Conservation (phyloP, 257 asterid species). For the Solanum pimpinellifolium region DNA sequence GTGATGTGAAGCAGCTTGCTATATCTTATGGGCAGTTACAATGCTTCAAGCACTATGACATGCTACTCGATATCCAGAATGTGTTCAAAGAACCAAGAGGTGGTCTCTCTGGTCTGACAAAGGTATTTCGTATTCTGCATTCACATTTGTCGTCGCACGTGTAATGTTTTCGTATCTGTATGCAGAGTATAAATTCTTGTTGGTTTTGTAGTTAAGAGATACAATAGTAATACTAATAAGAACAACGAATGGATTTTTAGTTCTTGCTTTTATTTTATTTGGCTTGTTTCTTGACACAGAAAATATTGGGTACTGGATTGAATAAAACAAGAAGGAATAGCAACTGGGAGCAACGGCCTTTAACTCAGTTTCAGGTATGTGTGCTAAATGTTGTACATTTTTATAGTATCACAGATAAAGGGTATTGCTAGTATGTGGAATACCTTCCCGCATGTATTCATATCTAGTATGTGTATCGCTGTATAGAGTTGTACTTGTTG, state of each 20-base stretch:
- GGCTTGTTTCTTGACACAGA: constrained; percentile 36
- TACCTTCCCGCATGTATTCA: not conserved
- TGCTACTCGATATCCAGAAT: constrained; percentile 91
- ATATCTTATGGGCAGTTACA: constrained; percentile 61
- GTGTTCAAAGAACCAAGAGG: constrained; percentile 71
- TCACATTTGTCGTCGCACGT: not conserved
- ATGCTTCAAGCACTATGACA: constrained; percentile 74
- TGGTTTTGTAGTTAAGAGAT: not conserved
- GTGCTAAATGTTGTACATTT: not conserved
- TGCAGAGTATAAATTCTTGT: not conserved
- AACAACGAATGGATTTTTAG: not conserved
- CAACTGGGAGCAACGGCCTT: constrained; percentile 95
- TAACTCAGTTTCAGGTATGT: constrained; percentile 64
- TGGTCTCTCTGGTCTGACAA: constrained; percentile 87
- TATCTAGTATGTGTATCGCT: not conserved
- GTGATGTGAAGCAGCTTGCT: constrained; percentile 69
- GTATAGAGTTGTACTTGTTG: not conserved
- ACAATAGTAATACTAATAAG: not conserved
- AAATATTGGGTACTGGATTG: constrained; percentile 68
- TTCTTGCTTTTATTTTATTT: not conserved
- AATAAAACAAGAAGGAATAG: constrained; percentile 92
- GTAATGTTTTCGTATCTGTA: not conserved
- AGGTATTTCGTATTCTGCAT: constrained; percentile 34
- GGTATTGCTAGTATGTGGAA: not conserved
- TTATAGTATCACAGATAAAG: not conserved